phyloP scores from a whole-genome alignment of 805 yeast genomes.

The Candida patagonica region DNA sequence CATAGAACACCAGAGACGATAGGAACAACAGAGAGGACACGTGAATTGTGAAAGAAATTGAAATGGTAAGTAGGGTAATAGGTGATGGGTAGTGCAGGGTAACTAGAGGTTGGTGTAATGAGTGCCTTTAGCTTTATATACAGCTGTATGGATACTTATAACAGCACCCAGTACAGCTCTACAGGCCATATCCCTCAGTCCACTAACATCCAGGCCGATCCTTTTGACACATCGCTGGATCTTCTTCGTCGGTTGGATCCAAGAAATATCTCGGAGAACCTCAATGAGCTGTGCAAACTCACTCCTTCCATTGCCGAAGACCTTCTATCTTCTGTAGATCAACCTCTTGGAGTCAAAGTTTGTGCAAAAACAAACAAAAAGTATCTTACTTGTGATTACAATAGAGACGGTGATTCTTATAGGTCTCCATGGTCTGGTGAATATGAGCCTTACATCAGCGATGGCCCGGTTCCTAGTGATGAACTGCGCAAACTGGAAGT shows the following conservation, averaged over 20 bases:
- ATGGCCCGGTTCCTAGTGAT: slow-evolving; percentile 67
- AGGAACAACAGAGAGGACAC: not conserved
- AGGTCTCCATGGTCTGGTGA: slow-evolving; percentile 86
- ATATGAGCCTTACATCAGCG: slow-evolving; percentile 47
- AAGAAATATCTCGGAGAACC: slow-evolving; percentile 39
- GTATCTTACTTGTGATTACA: slow-evolving; percentile 84
- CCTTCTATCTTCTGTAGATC: slow-evolving; percentile 75
- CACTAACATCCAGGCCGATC: slow-evolving; percentile 35
- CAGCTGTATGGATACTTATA: too few species aligned
- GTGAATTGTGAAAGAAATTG: too few species aligned
- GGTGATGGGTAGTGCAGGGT: too few species aligned
- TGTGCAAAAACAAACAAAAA: slow-evolving; percentile 53
- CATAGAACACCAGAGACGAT: not conserved
- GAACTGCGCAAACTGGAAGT: slow-evolving; percentile 64
- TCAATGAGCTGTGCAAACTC: slow-evolving; percentile 39
- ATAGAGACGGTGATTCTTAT: slow-evolving; percentile 87
- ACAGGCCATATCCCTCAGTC: too few species aligned
- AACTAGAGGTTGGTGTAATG: too few species aligned
- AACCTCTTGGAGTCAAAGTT: slow-evolving; percentile 52
- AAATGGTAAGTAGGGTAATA: too few species aligned
- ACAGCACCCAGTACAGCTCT: too few species aligned
- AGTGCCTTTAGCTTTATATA: too few species aligned
- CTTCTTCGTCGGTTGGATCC: slow-evolving; percentile 71
- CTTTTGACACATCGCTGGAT: slow-evolving; percentile 71
- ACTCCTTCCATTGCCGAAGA: slow-evolving; percentile 78